Percentiles rank a stretch among this genome's conserved stretches.
Evolutionary conservation across 1,284 basidiomycete genomes (phyloP).

Genomic region (Moesziomyces antarcticus): DNA sequence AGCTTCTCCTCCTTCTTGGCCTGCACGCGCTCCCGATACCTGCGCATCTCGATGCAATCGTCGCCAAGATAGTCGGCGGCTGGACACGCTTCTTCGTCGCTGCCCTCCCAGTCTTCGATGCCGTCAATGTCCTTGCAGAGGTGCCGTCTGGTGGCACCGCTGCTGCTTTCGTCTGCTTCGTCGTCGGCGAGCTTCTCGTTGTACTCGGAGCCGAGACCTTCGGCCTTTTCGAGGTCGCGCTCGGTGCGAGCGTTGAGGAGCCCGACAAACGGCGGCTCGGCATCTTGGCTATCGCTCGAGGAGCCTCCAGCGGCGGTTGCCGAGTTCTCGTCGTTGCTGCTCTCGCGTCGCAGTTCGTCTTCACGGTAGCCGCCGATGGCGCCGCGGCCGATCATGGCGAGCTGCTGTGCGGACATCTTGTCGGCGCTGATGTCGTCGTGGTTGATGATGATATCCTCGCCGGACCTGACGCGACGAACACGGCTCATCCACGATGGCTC

Average conservation of each 20-base stretch:
- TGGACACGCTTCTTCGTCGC: slow-evolving; percentile 53
- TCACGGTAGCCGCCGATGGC: slow-evolving; percentile 59
- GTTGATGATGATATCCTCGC: slow-evolving; percentile 52
- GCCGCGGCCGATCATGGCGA: slow-evolving; percentile 57
- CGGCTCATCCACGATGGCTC: slow-evolving; percentile 64
- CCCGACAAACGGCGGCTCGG: slow-evolving; percentile 26
- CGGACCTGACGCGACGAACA: slow-evolving; percentile 50
- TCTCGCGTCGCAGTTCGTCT: slow-evolving; percentile 47
- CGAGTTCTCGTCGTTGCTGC: slow-evolving; percentile 28
- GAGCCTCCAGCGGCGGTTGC: slow-evolving; percentile 29
- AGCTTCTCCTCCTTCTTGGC: slow-evolving; percentile 25
- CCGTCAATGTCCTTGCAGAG: slow-evolving; percentile 45
- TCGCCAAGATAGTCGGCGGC: slow-evolving; percentile 64
- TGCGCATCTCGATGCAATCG: slow-evolving; percentile 56
- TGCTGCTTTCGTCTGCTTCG: slow-evolving; percentile 11
- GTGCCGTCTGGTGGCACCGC: slow-evolving; percentile 6
- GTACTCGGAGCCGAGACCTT: slow-evolving; percentile 19
- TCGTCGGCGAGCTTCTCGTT: slow-evolving; percentile 22
- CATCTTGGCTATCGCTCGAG: slow-evolving; percentile 20
- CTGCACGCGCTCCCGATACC: slow-evolving; percentile 41
- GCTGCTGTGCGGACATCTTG: slow-evolving; percentile 55
- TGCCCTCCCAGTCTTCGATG: slow-evolving; percentile 54
- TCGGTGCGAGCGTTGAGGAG: slow-evolving; percentile 53
- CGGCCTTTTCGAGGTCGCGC: slow-evolving; percentile 54
- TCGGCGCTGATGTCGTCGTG: slow-evolving; percentile 49